Percentiles rank a stretch among this genome's conserved stretches.
Evolutionary conservation across 75 land plant species (phyloP).

Genomic region (Picea sitchensis): DNA sequence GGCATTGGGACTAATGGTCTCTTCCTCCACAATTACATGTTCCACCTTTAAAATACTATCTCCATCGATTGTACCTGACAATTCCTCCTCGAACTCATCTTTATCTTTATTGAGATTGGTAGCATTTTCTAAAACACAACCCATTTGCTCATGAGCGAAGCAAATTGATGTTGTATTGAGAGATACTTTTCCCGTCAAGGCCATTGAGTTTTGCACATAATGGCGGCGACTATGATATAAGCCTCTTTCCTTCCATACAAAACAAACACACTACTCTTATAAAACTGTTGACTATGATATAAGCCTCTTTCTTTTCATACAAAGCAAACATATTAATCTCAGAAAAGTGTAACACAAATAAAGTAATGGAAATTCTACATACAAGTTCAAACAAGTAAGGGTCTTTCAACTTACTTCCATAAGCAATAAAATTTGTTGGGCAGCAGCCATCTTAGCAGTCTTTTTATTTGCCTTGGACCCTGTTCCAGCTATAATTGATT

Average conservation of each 20-base stretch:
- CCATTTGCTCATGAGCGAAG: not conserved
- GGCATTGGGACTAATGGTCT: not conserved
- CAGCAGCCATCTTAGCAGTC: constrained; percentile 33
- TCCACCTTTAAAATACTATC: not conserved
- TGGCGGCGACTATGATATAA: not conserved
- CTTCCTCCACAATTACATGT: not conserved
- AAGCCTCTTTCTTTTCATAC: too few relatives aligned
- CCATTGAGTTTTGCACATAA: not conserved
- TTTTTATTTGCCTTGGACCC: constrained; percentile 13
- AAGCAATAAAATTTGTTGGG: constrained; percentile 16
- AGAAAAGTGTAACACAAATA: too few relatives aligned
- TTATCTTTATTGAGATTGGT: not conserved
- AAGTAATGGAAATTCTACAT: not conserved
- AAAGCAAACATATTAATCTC: not conserved
- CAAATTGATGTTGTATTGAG: not conserved
- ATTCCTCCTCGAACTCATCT: not conserved
- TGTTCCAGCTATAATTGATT: constrained; percentile 1
- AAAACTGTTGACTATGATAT: not conserved
- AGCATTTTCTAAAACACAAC: not conserved
- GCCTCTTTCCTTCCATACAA: constrained; percentile 2
- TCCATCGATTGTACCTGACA: not conserved
- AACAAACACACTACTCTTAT: not conserved
- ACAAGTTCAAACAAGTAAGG: not conserved
- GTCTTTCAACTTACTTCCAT: not conserved
- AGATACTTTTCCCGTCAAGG: not conserved